Base-by-base conservation (phyloP, 1,139 yeast species). In the Blastobotrys petasosporus region DNA sequence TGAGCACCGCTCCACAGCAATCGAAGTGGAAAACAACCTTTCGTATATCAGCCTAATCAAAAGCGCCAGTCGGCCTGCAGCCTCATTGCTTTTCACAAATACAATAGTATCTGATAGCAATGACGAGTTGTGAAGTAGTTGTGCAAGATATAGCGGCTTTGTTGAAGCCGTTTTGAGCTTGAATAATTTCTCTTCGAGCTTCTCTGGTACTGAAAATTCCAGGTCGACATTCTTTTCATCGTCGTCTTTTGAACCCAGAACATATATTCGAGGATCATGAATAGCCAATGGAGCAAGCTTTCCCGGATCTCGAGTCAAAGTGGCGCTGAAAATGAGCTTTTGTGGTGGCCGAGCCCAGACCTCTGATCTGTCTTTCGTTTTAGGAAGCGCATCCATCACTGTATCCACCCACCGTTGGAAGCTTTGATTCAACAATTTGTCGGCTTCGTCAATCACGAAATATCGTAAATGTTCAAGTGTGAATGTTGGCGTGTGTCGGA, bases 361-460 rank as follows among this genome's bases (percentile, higher is more conserved):
- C 29, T 45, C 37, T 2, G 49, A 39, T 13, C 35, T 32, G 29
- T 47, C 42, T 3, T 54, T 50, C 37, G 42, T 41, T 2, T 32
- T 41, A 2, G 60, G 57, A 33, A 82, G 62, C 30, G 74, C 72
- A 2, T 67, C 54, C 47, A 83, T 74, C n/a, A 92, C 68, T 1
- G 80, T 73, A 43, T 76, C 75, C 53, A 90, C 80, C 99, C 99
- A 92, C 62, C 87, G 87, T 64, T 92, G 97, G 65, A 87, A 92
- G 29, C 86, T 79, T 63, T 92, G 97, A 61, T 87, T 87, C 53
- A 92, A 73, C 47, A 92, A 70, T 50, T 96, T 73, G 69, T 92
- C 99, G 1, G 97, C 98, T 66, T 92, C 99, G 67, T 92, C 99
- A 37, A 92, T 77, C 2, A 92, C 85, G 55, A 94, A 69, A 63